Percentiles rank a stretch among this genome's conserved stretches.
Conservation (phyloP, 1,139 yeast species). For the Scheffersomyces segobiensis region DNA sequence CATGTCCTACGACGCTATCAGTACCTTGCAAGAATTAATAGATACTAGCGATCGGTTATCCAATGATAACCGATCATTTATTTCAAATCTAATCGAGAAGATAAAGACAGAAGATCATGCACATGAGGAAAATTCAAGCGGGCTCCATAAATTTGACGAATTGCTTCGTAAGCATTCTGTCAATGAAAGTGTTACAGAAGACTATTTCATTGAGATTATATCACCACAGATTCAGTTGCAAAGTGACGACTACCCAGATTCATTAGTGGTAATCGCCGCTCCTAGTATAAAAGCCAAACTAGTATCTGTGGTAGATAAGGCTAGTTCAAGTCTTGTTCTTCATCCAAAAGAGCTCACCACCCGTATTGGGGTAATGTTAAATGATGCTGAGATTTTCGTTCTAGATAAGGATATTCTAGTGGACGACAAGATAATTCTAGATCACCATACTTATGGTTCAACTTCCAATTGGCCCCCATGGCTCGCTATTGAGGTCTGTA, state of each 20-base stretch:
- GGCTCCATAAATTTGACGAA: slow-evolving; percentile 47
- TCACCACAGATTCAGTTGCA: slow-evolving; percentile 88
- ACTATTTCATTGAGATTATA: slow-evolving; percentile 67
- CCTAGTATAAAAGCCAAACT: slow-evolving; percentile 43
- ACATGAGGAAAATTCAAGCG: slow-evolving; percentile 1
- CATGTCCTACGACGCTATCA: slow-evolving; percentile 39
- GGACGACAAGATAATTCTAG: slow-evolving; percentile 23
- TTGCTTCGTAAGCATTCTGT: slow-evolving; percentile 46
- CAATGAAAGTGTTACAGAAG: slow-evolving; percentile 54
- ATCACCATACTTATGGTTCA: slow-evolving; percentile 37
- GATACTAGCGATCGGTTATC: slow-evolving; percentile 6
- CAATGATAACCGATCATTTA: neutral
- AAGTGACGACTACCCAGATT: slow-evolving; percentile 60
- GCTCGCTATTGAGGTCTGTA: slow-evolving; percentile 46
- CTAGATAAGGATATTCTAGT: slow-evolving; percentile 29
- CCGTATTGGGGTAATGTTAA: slow-evolving; percentile 39
- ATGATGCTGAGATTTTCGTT: slow-evolving; percentile 43
- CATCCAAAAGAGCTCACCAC: slow-evolving; percentile 32
- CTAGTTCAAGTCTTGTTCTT: slow-evolving; percentile 19
- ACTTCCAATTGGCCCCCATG: slow-evolving; percentile 48
- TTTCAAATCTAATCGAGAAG: slow-evolving; percentile 39
- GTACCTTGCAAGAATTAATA: slow-evolving; percentile 38
- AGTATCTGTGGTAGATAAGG: slow-evolving; percentile 34
- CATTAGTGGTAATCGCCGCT: slow-evolving; percentile 51
- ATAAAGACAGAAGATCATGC: slow-evolving; percentile 2